Percentiles rank a stretch among this genome's conserved stretches.
phyloP scores from a whole-genome alignment of 495 filamentous ascomycete genomes.

The Bombardia bombarda region DNA sequence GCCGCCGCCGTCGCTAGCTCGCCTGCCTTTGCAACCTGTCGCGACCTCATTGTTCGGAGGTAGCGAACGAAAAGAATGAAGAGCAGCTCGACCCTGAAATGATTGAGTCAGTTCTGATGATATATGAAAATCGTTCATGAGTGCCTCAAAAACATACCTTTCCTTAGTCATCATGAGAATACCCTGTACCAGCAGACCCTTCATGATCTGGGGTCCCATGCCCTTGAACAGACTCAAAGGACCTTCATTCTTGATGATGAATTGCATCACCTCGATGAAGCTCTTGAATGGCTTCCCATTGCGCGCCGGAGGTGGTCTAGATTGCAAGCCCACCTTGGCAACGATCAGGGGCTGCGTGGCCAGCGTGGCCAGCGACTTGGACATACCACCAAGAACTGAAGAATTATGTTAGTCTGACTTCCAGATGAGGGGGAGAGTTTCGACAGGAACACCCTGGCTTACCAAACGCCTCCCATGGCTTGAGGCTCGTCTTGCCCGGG shows the following conservation, averaged over 20 bases:
- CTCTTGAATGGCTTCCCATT: constrained; percentile 91
- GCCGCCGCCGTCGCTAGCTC: constrained; percentile 46
- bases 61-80: constrained; percentile 86
- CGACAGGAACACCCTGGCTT: constrained; percentile 31
- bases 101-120: constrained; percentile 13
- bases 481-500: constrained; percentile 66
- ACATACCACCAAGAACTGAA: constrained; percentile 82
- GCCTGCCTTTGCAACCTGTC: constrained; percentile 63
- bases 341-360: constrained; percentile 94
- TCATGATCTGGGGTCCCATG: constrained; percentile 87
- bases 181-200: constrained; percentile 90
- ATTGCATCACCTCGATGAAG: constrained; percentile 90
- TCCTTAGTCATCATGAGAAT: constrained; percentile 99
- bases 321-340: constrained; percentile 94
- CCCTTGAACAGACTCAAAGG: constrained; percentile 83
- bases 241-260: constrained; percentile 85
- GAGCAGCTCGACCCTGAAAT: constrained; percentile 70
- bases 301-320: constrained; percentile 73
- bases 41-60: constrained; percentile 57
- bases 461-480: constrained; percentile 87
- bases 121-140: too few species aligned
- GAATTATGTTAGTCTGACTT: background rate
- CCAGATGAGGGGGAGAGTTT: background rate
- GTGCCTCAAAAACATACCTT: constrained; percentile 65
- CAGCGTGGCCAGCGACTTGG: constrained; percentile 87